A percentile compares a stretch with the other conserved stretches of the same genome.
These are phyloP conservation scores for Gracilaria gracilis DNA, from an alignment of 23 red algal species.

Conservation along the genomic window DNA sequence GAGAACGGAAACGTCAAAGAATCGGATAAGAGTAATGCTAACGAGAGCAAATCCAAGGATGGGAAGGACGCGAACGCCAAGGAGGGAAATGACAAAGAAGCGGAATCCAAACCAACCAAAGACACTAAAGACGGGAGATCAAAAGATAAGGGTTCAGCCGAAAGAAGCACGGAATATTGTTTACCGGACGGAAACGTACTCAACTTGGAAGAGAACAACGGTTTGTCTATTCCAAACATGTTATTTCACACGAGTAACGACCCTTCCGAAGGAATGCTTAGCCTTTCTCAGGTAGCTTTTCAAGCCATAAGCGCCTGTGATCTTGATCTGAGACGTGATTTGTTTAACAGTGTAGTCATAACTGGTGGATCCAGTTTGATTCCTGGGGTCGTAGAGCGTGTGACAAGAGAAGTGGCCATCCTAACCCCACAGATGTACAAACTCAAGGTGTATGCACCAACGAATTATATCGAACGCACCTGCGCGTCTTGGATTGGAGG, in stretches of 20 bases:
- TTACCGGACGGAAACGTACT: conserved; percentile 76
- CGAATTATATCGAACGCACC: conserved; percentile 59
- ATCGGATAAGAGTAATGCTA: neutral
- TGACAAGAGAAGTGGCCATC: conserved; percentile 72
- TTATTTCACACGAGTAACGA: conserved; percentile 18
- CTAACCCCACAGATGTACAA: conserved; percentile 84
- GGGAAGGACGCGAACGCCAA: conserved; percentile 1
- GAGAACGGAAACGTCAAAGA: conserved; percentile 31
- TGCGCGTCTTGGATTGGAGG: conserved; percentile 90
- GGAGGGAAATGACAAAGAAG: conserved; percentile 27
- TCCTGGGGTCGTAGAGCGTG: conserved; percentile 69
- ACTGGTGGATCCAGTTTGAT: conserved; percentile 75
- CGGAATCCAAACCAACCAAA: conserved; percentile 16
- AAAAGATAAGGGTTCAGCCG: conserved; percentile 51
- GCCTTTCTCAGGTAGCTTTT: conserved; percentile 62
- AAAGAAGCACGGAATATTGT: conserved; percentile 54
- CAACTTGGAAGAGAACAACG: conserved; percentile 16
- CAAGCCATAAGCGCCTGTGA: conserved; percentile 71
- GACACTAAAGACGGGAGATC: conserved; percentile 23
- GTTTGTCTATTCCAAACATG: conserved; percentile 18
- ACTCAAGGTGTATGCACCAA: conserved; percentile 72
- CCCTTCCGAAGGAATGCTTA: conserved; percentile 36
- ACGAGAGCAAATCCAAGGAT: conserved; percentile 15
- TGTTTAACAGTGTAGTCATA: conserved; percentile 78
- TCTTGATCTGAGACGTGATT: conserved; percentile 80